Evolutionary conservation across 495 filamentous ascomycete species (phyloP).

Genomic region (Trichoderma reesei): DNA sequence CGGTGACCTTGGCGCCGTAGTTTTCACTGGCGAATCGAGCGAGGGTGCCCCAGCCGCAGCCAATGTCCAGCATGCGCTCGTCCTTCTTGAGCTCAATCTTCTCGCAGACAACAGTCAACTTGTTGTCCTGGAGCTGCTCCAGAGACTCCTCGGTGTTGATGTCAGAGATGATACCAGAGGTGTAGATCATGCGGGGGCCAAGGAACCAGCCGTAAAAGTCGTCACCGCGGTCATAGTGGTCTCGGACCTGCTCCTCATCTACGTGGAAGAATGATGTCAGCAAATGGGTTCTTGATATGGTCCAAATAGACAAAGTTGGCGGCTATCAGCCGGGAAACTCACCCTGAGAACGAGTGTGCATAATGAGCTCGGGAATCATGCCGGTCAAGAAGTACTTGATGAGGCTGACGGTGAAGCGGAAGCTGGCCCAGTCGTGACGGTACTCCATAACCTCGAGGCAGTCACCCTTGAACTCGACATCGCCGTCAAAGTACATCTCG

Average conservation of each 20-base stretch:
- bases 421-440: conserved; percentile 80
- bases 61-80: conserved; percentile 70
- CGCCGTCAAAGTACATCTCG: conserved; percentile 80
- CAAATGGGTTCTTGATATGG: not conserved
- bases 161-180: conserved; percentile 72
- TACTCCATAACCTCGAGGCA: conserved; percentile 70
- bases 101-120: conserved; percentile 74
- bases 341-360: conserved; percentile 72
- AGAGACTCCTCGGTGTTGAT: conserved; percentile 65
- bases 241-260: conserved; percentile 84
- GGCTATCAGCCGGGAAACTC: conserved; percentile 13
- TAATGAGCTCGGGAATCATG: conserved; percentile 65
- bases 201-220: conserved; percentile 89
- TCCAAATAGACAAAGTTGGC: too few species aligned
- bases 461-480: conserved; percentile 82
- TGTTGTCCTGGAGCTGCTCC: conserved; percentile 85
- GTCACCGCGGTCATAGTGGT: conserved; percentile 80
- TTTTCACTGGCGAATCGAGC: conserved; percentile 68
- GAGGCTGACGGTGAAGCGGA: conserved; percentile 61
- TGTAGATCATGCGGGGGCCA: conserved; percentile 86
- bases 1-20: conserved; percentile 69
- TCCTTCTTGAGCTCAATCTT: conserved; percentile 66
- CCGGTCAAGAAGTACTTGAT: conserved; percentile 63
- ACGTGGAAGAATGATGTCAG: conserved; percentile 15
- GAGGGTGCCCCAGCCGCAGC: conserved; percentile 82